Base-by-base conservation (phyloP, 1,284 basidiomycete genomes). In the Leccinum subrobustum region DNA sequence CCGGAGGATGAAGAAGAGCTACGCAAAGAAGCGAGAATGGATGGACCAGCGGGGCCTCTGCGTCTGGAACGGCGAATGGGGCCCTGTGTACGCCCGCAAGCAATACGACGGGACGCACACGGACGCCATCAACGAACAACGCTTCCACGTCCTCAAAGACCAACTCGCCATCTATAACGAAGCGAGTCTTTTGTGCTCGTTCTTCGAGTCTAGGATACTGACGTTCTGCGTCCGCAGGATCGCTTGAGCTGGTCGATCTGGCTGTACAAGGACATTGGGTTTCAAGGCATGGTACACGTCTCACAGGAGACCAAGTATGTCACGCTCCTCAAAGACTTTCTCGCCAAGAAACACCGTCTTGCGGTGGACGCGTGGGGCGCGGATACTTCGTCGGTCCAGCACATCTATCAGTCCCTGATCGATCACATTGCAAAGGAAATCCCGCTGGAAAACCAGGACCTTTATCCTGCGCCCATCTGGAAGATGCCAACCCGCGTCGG, bases 221-320 rank as follows among this genome's bases (percentile, higher is more conserved):
- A 48, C 3, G 12, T 0, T 25, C n/a, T 7, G 29, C n/a, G 35
- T 37, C 20, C 11, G 14, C 64, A 88, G 86, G 88, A 88, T 67
- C 81, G 78, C 39, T 70, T 89, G 60, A 87, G 84, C 67, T 93
- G 91, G 91, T 87, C 88, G 0, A 93, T 93, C 72, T 93, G 92
- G 91, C 73, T 91, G 16, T 93, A 91, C 80, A 93, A 93, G 70
- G 89, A 93, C 71, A 90, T 92, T 61, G 91, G 91, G 2, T 92
- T 89, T 78, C 91, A 92, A 72, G 87, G 91, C 47, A 91, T 93
- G 89, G 86, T 90, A 25, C 83, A 90, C 68, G 82, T 88, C 61
- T 83, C 83, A 18, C 80, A 77, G 50, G 80, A 85, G 14, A 89
- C 89, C n/a, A 78, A 87, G 0, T 93, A 91, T 77, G 86, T 88